Evolutionary conservation across 2,329 filamentous ascomycete genomes (phyloP).

Genomic region (Neofusicoccum parvum): DNA sequence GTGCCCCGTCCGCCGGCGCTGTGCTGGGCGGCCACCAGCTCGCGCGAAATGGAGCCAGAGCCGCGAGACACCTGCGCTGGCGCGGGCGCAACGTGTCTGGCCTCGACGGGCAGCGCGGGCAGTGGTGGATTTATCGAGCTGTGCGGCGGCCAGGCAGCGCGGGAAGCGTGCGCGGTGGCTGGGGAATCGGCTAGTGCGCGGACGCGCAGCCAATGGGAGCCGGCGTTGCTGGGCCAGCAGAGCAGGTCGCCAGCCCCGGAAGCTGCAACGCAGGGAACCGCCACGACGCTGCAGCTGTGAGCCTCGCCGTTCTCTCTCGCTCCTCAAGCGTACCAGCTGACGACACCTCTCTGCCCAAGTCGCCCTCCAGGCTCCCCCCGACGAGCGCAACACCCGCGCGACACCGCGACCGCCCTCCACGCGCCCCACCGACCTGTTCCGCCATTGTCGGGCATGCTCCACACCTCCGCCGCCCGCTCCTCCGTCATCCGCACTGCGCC

Average conservation of each 20-base stretch:
- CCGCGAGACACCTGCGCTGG: neutral
- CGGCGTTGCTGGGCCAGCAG: conserved; percentile 7
- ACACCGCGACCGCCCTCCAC: neutral
- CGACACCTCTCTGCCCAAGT: neutral
- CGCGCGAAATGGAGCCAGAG: neutral
- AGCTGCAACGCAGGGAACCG: conserved; percentile 17
- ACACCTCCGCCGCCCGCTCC: neutral
- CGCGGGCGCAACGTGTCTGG: conserved; percentile 1
- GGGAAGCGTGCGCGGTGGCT: neutral
- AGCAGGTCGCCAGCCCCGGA: conserved; percentile 13
- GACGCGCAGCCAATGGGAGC: neutral
- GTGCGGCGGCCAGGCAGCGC: neutral
- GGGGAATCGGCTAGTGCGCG: neutral
- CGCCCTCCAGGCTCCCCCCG: neutral
- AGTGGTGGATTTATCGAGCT: neutral
- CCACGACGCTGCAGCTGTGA: conserved; percentile 8
- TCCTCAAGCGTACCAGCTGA: conserved; percentile 14
- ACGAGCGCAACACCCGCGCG: neutral
- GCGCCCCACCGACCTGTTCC: neutral
- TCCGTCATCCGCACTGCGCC: neutral
- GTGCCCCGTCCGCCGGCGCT: neutral
- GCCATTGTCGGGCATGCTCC: conserved; percentile 8
- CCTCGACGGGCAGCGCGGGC: neutral
- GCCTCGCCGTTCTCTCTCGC: conserved; percentile 1
- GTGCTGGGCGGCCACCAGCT: too few species aligned